These are phyloP conservation scores for Termitomyces sp. DNA, from an alignment of 768 basidiomycete genomes.

Conservation along the genomic window DNA sequence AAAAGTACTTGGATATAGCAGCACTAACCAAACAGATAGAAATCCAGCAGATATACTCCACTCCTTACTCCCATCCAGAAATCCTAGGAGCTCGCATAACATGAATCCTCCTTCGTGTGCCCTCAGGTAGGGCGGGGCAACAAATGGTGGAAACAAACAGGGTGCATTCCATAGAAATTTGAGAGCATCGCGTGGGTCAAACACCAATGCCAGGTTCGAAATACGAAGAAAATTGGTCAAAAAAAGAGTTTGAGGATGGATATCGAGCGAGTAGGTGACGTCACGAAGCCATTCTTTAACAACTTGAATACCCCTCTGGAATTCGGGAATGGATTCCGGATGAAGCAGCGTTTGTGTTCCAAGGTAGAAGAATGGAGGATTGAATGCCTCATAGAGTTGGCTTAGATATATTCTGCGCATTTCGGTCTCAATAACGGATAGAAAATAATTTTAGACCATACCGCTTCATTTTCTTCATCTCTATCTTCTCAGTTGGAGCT, in stretches of 20 bases:
- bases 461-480: slow-evolving; percentile 20
- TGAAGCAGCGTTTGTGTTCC: slow-evolving; percentile 40
- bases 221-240: slow-evolving; percentile 39
- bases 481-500: slow-evolving; percentile 8
- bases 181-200: slow-evolving; percentile 32
- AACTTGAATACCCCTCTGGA: slow-evolving; percentile 29
- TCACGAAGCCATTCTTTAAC: slow-evolving; percentile 46
- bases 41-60: slow-evolving; percentile 33
- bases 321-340: slow-evolving; percentile 35
- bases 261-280: slow-evolving; percentile 32
- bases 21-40: slow-evolving; percentile 36
- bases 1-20: neutral
- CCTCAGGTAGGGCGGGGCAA: slow-evolving; percentile 15
- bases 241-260: slow-evolving; percentile 24
- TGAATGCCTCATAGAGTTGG: slow-evolving; percentile 45
- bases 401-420: slow-evolving; percentile 40
- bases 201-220: slow-evolving; percentile 32
- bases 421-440: neutral
- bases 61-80: slow-evolving; percentile 24
- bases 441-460: slow-evolving; percentile 4
- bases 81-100: slow-evolving; percentile 21
- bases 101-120: slow-evolving; percentile 6
- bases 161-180: slow-evolving; percentile 29
- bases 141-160: neutral
- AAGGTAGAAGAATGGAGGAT: slow-evolving; percentile 43